Evolutionary conservation across 106 monocot species (phyloP).

Genomic region (Agapanthus africanus): DNA sequence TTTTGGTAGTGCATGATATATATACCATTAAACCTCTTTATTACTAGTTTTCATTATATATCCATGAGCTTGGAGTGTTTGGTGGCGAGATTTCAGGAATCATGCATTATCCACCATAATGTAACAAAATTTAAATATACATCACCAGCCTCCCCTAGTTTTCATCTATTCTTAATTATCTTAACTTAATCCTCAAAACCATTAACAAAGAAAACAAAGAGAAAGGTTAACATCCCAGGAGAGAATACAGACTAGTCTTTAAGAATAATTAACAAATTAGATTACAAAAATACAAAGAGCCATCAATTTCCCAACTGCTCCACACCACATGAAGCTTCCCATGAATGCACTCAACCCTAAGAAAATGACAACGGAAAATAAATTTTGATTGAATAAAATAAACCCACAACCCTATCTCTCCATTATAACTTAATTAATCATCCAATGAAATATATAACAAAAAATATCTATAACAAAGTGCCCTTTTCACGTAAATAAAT

Average conservation of each 20-base stretch:
- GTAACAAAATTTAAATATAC: conserved; percentile 1
- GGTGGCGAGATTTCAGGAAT: conserved; percentile 44
- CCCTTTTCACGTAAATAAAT: conserved; percentile 10
- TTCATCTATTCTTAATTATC: not conserved
- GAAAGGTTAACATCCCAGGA: not conserved
- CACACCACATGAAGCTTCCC: conserved; percentile 34
- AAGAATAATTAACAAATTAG: no score
- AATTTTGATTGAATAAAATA: not conserved
- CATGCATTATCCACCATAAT: conserved; percentile 27
- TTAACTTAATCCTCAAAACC: not conserved
- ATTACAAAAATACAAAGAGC: no score
- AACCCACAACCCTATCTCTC: conserved; percentile 10
- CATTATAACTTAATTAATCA: not conserved
- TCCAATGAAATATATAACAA: not conserved
- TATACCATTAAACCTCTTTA: no score
- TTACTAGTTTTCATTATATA: no score
- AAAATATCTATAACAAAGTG: not conserved
- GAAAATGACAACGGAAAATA: not conserved
- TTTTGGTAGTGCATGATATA: no score
- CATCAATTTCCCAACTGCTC: conserved; percentile 27
- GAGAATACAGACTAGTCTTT: not conserved
- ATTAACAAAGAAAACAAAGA: conserved; percentile 2
- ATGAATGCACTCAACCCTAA: conserved; percentile 14
- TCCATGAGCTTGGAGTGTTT: conserved; percentile 30
- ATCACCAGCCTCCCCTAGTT: not conserved